Conservation (phyloP, 2,329 filamentous ascomycete genomes). For the Graphium sp. region DNA sequence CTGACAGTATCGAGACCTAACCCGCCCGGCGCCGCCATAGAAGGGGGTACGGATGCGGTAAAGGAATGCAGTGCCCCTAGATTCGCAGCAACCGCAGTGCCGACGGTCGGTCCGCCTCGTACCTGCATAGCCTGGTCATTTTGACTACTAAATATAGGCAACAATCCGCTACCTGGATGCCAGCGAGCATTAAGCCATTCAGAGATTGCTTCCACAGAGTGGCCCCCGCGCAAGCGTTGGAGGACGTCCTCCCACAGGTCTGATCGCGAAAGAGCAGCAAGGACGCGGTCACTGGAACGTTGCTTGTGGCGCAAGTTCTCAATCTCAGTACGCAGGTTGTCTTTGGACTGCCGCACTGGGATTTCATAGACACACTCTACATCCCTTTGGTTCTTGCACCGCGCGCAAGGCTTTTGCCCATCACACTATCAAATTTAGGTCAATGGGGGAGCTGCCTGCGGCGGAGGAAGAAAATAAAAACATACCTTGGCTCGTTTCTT, state of each 20-base stretch:
- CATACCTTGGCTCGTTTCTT: slow-evolving; percentile 45
- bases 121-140: no score
- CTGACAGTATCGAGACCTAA: no score
- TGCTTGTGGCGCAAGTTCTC: slow-evolving; percentile 37
- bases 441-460: no score
- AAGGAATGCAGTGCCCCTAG: no score
- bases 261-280: slow-evolving; percentile 33
- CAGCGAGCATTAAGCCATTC: slow-evolving; percentile 27
- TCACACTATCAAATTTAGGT: slow-evolving; percentile 44
- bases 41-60: no score
- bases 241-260: slow-evolving; percentile 37
- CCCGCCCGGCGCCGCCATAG: no score
- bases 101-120: no score
- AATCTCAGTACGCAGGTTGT: slow-evolving; percentile 41
- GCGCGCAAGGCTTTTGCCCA: slow-evolving; percentile 34
- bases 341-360: slow-evolving; percentile 47
- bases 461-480: slow-evolving; percentile 2
- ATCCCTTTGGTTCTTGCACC: slow-evolving; percentile 36
- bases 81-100: no score
- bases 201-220: slow-evolving; percentile 35
- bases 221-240: slow-evolving; percentile 31
- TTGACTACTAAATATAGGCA: no score
- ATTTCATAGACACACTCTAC: slow-evolving; percentile 43
- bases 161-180: no score
- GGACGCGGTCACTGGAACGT: slow-evolving; percentile 34